Conservation (phyloP, 345 rosid species). For the Pugionium cornutum region DNA sequence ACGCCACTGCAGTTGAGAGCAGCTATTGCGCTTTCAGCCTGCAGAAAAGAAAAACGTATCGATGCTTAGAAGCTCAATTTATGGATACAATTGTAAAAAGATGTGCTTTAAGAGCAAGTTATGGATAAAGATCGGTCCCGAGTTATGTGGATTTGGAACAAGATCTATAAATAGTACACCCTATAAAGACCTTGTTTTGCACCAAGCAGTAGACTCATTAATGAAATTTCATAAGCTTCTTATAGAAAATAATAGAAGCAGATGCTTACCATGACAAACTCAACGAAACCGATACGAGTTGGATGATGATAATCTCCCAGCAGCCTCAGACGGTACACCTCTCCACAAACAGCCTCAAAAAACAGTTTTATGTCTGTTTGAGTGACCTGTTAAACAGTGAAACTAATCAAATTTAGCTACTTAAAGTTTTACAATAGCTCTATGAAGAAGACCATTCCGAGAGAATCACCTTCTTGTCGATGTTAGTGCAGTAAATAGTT, state of each 20-base stretch:
- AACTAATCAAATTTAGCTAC: neutral
- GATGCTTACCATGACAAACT: conserved; percentile 63
- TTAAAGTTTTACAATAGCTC: neutral
- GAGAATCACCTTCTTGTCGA: conserved; percentile 75
- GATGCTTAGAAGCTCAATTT: conserved; percentile 11
- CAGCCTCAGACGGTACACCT: conserved; percentile 75
- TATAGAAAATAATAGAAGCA: neutral
- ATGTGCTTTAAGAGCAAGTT: neutral
- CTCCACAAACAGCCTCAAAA: conserved; percentile 75
- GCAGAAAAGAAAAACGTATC: conserved; percentile 26
- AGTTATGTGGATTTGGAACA: too few relatives aligned
- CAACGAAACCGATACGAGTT: conserved; percentile 82
- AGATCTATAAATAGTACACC: too few relatives aligned
- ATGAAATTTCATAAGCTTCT: neutral
- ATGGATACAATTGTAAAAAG: neutral
- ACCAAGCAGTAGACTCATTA: neutral
- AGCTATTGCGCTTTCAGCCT: conserved; percentile 96
- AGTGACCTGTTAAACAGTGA: conserved; percentile 48
- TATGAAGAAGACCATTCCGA: neutral
- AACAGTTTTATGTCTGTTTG: conserved; percentile 67
- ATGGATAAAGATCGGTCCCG: neutral
- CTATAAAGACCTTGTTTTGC: neutral
- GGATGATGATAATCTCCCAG: conserved; percentile 76
- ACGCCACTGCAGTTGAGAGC: conserved; percentile 95
- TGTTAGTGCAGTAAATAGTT: conserved; percentile 91